Evolutionary conservation across 176 grass and related monocot genomes (phyloP).

Genomic region (Saccharum spontaneum): DNA sequence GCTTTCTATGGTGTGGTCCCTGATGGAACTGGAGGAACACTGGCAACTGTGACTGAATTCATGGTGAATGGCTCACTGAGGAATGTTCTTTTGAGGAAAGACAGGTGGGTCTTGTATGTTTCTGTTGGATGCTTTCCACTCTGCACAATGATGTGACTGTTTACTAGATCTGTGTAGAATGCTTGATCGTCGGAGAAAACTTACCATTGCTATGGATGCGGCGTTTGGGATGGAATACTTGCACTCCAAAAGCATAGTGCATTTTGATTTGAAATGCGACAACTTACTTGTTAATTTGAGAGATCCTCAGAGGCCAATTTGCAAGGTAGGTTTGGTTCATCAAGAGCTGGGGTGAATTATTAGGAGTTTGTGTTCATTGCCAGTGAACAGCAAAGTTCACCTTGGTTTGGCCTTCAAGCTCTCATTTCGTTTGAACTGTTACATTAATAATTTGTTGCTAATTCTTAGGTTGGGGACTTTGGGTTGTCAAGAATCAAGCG

Average conservation of each 20-base stretch:
- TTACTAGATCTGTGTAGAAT: slow-evolving; percentile 56
- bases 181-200: slow-evolving; percentile 80
- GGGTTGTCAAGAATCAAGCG: slow-evolving; percentile 98
- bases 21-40: slow-evolving; percentile 89
- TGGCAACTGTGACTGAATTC: slow-evolving; percentile 90
- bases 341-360: not conserved
- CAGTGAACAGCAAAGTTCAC: slow-evolving; percentile 14
- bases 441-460: slow-evolving; percentile 17
- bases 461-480: slow-evolving; percentile 91
- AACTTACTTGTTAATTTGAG: slow-evolving; percentile 95
- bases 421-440: not conserved
- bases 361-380: slow-evolving; percentile 6
- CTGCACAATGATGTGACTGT: slow-evolving; percentile 28
- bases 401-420: slow-evolving; percentile 7
- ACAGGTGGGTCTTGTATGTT: slow-evolving; percentile 55
- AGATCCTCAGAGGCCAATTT: slow-evolving; percentile 93
- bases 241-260: slow-evolving; percentile 98
- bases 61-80: slow-evolving; percentile 98
- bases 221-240: slow-evolving; percentile 99
- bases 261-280: slow-evolving; percentile 98
- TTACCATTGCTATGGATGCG: slow-evolving; percentile 98
- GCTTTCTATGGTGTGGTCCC: slow-evolving; percentile 97
- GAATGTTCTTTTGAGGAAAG: slow-evolving; percentile 88
- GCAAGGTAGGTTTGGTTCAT: slow-evolving; percentile 73
- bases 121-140: slow-evolving; percentile 19